Evolutionary conservation across 116 monocot genomes (phyloP), one percentile per base, ranked within the genome.

Genomic region (Dioscorea cayenensis): DNA sequence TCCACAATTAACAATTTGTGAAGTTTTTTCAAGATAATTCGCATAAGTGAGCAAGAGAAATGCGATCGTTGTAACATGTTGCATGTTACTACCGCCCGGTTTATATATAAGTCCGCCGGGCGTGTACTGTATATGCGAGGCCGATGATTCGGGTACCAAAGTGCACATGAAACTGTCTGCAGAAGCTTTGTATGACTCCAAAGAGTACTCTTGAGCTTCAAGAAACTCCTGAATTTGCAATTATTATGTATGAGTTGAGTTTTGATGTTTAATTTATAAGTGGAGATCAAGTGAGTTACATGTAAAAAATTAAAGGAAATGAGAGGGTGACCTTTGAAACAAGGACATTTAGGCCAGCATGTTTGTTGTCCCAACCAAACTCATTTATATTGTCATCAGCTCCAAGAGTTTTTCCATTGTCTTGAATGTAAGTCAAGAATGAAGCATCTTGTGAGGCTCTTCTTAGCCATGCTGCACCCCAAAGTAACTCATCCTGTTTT

Each of bases 351-450:
- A 92, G 78, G 76, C 95, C 95, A 23, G 92, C 95, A 52, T 96
- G 92, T 73, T 96, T 96, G 80, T 92, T 96, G 68, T 96, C 95
- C 95, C 95, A 96, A 0, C 95, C 95, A 51, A 96, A 96, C 77
- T 96, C 93, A 22, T 87, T 87, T 52, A 87, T 83, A 71, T 72
- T 89, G 66, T 89, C 89, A 0, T 93, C 89, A 9, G 87, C 87
- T 18, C 87, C 84, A 1, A 94, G 87, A 1, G 85, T 94, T 64
- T 90, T 94, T 69, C 87, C 85, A 32, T 94, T 94, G 79, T 73
- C 81, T 52, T 84, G 82, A 37, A 94, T 87, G 87, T 90, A 94
- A 27, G 70, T 72, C 64, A 87, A 77, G 79, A 79, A 94, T 6
- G 83, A 60, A 55, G 79, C 83, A 63, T 85, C 75, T 32, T 65